Evolutionary conservation across 2,329 filamentous ascomycete species (phyloP).

Genomic region (Aspergillus awamori): DNA sequence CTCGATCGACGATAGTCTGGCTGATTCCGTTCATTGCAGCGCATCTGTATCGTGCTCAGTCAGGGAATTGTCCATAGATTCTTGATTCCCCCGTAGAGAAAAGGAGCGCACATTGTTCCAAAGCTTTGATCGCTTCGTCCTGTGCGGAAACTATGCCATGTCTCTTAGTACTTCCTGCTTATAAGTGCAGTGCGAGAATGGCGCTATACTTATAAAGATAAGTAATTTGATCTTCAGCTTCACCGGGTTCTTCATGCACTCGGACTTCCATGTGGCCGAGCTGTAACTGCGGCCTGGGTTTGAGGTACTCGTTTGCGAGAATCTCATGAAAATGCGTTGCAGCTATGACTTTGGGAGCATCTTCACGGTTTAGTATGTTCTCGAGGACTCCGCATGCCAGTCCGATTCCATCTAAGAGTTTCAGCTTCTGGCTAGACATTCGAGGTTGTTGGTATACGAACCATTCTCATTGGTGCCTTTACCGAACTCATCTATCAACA

Average conservation of each 20-base stretch:
- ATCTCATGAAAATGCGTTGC: constrained; percentile 67
- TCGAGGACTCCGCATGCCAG: constrained; percentile 64
- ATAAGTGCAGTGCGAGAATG: not conserved
- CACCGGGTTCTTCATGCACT: constrained; percentile 46
- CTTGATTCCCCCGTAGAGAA: not conserved
- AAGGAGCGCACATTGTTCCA: constrained; percentile 62
- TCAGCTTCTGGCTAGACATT: not conserved
- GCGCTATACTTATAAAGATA: constrained; percentile 67
- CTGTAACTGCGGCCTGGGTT: constrained; percentile 48
- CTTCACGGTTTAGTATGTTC: constrained; percentile 54
- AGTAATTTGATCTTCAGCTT: constrained; percentile 57
- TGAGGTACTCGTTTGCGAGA: constrained; percentile 57
- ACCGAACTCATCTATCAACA: constrained; percentile 92
- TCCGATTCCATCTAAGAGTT: constrained; percentile 62
- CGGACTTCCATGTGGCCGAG: constrained; percentile 64
- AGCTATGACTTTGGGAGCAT: constrained; percentile 62
- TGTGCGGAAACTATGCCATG: constrained; percentile 47
- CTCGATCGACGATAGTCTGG: constrained; percentile 69
- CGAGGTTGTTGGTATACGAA: constrained; percentile 21
- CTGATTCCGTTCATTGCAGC: constrained; percentile 86
- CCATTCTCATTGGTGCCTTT: constrained; percentile 66
- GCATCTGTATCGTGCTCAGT: constrained; percentile 54
- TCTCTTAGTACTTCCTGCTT: not conserved
- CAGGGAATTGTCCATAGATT: not conserved
- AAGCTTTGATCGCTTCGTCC: constrained; percentile 81